These are phyloP conservation scores for Heliocybe sulcata DNA, from an alignment of 1,284 basidiomycete genomes.

Conservation along the genomic window DNA sequence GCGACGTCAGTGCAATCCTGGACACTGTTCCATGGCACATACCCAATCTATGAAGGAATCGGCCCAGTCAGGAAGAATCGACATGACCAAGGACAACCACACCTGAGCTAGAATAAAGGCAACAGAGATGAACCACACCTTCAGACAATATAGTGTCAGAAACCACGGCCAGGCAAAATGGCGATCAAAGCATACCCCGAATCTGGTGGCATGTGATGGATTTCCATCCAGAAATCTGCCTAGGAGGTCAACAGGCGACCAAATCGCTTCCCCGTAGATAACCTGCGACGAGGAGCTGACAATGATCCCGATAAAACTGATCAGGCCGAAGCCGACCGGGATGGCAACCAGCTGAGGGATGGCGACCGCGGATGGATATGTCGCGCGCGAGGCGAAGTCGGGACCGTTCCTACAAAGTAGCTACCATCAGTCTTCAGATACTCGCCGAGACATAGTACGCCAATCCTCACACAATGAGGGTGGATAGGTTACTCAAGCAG, in stretches of 20 bases:
- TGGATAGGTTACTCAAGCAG: constrained; percentile 77
- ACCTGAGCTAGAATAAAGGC: constrained; percentile 72
- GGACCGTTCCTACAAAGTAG: constrained; percentile 52
- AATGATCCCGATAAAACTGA: constrained; percentile 80
- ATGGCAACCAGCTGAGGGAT: constrained; percentile 70
- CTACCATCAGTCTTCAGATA: constrained; percentile 5
- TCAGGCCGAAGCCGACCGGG: constrained; percentile 70
- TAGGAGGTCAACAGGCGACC: constrained; percentile 75
- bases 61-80: background rate
- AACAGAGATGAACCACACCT: constrained; percentile 74
- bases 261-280: constrained; percentile 76
- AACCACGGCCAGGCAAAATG: constrained; percentile 1
- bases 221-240: constrained; percentile 58
- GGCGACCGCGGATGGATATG: constrained; percentile 57
- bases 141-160: constrained; percentile 3
- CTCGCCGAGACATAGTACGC: constrained; percentile 10
- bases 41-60: background rate
- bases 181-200: constrained; percentile 37
- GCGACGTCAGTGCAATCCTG: background rate
- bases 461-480: constrained; percentile 64
- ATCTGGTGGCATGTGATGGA: constrained; percentile 58
- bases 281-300: constrained; percentile 72
- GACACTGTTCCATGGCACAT: background rate
- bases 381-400: constrained; percentile 73
- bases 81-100: constrained; percentile 9